phyloP scores from a whole-genome alignment of 2,329 filamentous ascomycete genomes.

The Arthrobotrys megalospora region DNA sequence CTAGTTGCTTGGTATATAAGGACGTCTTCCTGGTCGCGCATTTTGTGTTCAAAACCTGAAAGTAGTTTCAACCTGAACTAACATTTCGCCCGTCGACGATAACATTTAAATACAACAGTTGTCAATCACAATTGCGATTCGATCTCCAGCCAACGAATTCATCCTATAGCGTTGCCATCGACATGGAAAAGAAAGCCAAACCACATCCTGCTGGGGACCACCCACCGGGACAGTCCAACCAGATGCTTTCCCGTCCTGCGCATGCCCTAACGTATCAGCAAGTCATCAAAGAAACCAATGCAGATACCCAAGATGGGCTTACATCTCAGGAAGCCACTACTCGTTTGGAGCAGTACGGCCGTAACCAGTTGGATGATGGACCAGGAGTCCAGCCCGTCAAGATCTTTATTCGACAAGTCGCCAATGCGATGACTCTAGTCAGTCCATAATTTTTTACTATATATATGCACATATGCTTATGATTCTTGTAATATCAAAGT shows the following conservation, averaged over 20 bases:
- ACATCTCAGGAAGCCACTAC: conserved; percentile 74
- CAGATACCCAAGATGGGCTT: conserved; percentile 78
- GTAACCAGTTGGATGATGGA: conserved; percentile 79
- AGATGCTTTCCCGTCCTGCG: conserved; percentile 68
- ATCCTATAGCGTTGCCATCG: not conserved
- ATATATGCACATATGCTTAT: not conserved
- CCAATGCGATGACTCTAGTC: conserved; percentile 81
- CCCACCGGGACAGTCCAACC: conserved; percentile 6
- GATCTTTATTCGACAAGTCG: conserved; percentile 79
- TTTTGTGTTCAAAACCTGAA: not conserved
- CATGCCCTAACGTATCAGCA: conserved; percentile 74
- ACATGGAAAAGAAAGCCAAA: conserved; percentile 23
- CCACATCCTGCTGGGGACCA: not conserved
- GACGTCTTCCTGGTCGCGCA: not conserved
- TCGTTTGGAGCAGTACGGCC: conserved; percentile 75
- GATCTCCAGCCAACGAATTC: not conserved
- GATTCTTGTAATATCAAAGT: conserved; percentile 8
- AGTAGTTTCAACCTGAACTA: not conserved
- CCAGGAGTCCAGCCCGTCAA: conserved; percentile 78
- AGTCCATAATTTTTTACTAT: conserved; percentile 11
- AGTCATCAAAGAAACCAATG: conserved; percentile 75
- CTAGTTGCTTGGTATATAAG: not conserved
- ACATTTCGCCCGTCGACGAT: not conserved
- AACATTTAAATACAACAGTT: not conserved
- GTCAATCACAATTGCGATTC: not conserved